Base-by-base conservation (phyloP, 805 yeast species). In the Myxozyma geophila region DNA sequence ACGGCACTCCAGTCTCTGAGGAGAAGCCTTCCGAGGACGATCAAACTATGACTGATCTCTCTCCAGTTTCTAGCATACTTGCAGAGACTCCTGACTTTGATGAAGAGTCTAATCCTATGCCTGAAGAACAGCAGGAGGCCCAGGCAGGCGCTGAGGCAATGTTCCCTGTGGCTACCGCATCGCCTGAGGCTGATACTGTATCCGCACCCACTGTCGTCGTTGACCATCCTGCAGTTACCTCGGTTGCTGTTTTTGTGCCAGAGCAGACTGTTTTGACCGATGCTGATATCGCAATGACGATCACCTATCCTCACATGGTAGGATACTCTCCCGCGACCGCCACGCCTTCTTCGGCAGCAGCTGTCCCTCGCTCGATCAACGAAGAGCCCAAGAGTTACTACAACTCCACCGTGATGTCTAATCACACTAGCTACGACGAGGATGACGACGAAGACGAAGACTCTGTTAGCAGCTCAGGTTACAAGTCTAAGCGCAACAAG, bases 221-320 rank as follows among this genome's bases (percentile, higher is more conserved):
- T 19, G 57, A 55, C 40, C 41, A 28, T 21, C 37, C 56, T 13
- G 58, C 58, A 6, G 39, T 58, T 28, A 64, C 66, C n/a, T 36
- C 67, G 28, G 54, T 64, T 36, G 63, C 66, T 7, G 58, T 61
- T 13, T 64, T 64, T 39, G 47, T 39, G n/a, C 60, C 67, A n/a
- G 55, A 46, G 13, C 47, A 53, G 21, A 64, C 67, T 23, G 62
- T 60, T 13, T 7, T 65, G 62, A 15, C 28, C 12, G 68, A 63
- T 46, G 13, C 54, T 35, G 62, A 55, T 36, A 23, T 41, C 10
- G 48, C 67, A 13, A 53, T 59, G 54, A 65, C 68, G 9, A 67
- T 65, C 15, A 59, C 62, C 1, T 65, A 63, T 50, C 60, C 69
- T 35, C 62, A 52, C 37, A 53, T 64, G 50, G 58, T 46, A 15